A percentile compares a stretch with the other conserved stretches of the same genome.
These are phyloP conservation scores for Bacterosira constricta DNA, from an alignment of 108 stramenopile species.

Conservation along the genomic window DNA sequence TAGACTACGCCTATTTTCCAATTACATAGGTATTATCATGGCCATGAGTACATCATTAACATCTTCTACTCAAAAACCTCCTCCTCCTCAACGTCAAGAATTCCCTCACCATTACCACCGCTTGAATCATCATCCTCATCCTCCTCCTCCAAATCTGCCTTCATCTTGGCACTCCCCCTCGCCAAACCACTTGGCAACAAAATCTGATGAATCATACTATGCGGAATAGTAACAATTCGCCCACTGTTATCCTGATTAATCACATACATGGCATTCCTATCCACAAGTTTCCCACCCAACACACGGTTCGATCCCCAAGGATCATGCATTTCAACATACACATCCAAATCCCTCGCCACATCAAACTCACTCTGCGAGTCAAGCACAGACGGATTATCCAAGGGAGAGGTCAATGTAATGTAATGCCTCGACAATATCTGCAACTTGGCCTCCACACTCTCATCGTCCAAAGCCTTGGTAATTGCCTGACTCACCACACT, in stretches of 20 bases:
- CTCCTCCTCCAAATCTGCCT: conserved; percentile 10
- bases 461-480: conserved; percentile 56
- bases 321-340: conserved; percentile 79
- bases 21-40: neutral
- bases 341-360: conserved; percentile 56
- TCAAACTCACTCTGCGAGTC: conserved; percentile 87
- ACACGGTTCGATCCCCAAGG: conserved; percentile 84
- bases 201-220: conserved; percentile 48
- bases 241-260: conserved; percentile 73
- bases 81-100: conserved; percentile 6
- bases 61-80: conserved; percentile 7
- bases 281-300: conserved; percentile 73
- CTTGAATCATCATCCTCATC: conserved; percentile 15
- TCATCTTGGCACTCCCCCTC: conserved; percentile 28
- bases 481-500: conserved; percentile 67
- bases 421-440: conserved; percentile 74
- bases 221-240: conserved; percentile 85
- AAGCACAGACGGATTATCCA: conserved; percentile 52
- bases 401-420: conserved; percentile 67
- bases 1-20: too few relatives aligned
- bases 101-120: conserved; percentile 3
- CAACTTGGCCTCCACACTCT: conserved; percentile 63
- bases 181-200: conserved; percentile 42
- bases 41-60: neutral
- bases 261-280: conserved; percentile 84